Evolutionary conservation across 2,329 filamentous ascomycete genomes (phyloP), one percentile per base, ranked within the genome.

Genomic region (Fusarium irregulare): DNA sequence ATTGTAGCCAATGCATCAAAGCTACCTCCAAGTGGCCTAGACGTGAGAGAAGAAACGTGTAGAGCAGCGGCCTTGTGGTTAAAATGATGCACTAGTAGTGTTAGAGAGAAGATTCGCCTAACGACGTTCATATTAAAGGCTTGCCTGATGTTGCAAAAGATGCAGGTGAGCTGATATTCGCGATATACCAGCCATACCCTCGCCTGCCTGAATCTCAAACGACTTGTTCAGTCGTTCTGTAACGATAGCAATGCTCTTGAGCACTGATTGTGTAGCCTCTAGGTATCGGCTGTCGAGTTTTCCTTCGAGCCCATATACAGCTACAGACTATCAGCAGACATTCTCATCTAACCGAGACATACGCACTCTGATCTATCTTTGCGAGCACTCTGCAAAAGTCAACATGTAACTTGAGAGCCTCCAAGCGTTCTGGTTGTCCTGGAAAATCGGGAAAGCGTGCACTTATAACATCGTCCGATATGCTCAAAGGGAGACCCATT

Each of bases 211-310:
- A 10, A 73, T 54, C 42, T 71, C 70, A 13, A 73, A 73, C 0
- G 58, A 73, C 6, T 45, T 69, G 13, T 71, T 73, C 10, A 73
- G 20, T 40, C 48, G 56, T 7, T 73, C 67, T 6, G 70, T 69
- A 2, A 73, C 64, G 1, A 56, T 55, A 10, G 71, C 68, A 10
- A 73, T 73, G 6, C 68, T 73, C 16, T 65, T 62, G 3, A 73
- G 71, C n/a, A 73, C 65, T 0, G 65, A 64, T 21, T 67, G 65
- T 0, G 71, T 73, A 6, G 71, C 71, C 3, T 53, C 61, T 0
- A 73, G 47, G 46, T 73, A 73, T 10, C 70, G 61, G 54, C 70
- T 73, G 37, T 73, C 71, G 1, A 73, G 68, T n/a, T 73, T 71
- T 9, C 71, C 71, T 25, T 73, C 71, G 2, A 72, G 60, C 4